Evolutionary conservation across 1,139 yeast species (phyloP).

Genomic region (Saccharomyces pastorianus): DNA sequence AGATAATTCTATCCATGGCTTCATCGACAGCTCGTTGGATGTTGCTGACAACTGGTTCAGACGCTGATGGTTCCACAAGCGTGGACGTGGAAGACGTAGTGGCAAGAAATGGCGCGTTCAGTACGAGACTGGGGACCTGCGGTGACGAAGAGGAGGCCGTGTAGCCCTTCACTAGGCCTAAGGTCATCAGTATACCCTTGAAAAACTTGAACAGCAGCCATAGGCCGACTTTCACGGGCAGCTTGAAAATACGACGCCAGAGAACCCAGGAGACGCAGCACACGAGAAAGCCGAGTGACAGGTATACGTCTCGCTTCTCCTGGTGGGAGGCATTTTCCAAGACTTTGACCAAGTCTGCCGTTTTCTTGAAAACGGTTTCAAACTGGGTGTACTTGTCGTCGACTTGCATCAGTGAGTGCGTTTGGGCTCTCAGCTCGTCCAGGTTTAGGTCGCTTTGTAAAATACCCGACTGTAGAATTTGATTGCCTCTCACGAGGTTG

Average conservation of each 20-base stretch:
- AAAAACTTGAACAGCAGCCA: constrained; percentile 45
- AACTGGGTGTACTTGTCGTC: constrained; percentile 42
- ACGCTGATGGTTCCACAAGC: constrained; percentile 2
- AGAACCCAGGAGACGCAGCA: constrained; percentile 47
- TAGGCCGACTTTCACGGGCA: constrained; percentile 42
- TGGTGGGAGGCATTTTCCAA: constrained; percentile 46
- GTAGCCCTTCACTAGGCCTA: constrained; percentile 24
- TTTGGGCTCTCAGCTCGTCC: constrained; percentile 51
- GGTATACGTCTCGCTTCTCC: constrained; percentile 48
- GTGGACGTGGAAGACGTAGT: neutral
- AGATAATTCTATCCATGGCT: constrained; percentile 20
- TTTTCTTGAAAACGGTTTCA: constrained; percentile 40
- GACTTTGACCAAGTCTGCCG: constrained; percentile 42
- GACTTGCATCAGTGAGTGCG: constrained; percentile 40
- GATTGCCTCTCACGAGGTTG: constrained; percentile 33
- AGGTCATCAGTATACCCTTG: constrained; percentile 23
- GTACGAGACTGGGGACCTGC: constrained; percentile 1
- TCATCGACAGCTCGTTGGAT: constrained; percentile 21
- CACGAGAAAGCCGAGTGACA: constrained; percentile 43
- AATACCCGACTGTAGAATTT: constrained; percentile 44
- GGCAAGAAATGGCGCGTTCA: neutral
- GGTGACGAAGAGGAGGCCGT: constrained; percentile 2
- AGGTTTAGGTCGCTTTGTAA: constrained; percentile 52
- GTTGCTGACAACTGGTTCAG: neutral
- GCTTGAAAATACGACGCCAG: constrained; percentile 47